Evolutionary conservation across 2,329 filamentous ascomycete genomes (phyloP), one percentile per base, ranked within the genome.

Genomic region (Xylariaceae sp.): DNA sequence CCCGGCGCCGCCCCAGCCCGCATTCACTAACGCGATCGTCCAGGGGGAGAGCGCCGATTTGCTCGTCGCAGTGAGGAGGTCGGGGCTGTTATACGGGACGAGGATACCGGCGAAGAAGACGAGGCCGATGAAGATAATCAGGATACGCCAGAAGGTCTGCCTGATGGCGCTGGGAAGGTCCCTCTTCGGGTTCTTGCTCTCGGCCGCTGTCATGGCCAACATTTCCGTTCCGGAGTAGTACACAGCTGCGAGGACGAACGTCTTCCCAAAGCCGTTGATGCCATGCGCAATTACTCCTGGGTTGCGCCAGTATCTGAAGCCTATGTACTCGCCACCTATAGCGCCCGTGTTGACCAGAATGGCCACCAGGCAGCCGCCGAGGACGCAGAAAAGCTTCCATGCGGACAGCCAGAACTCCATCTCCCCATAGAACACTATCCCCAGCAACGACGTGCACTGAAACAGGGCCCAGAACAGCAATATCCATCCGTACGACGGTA

Each of bases 401-500:
- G 48, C 50, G 2, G 58, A 55, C 9, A 59, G 50, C 43, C 51
- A 59, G 36, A 57, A 57, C 40, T 59, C 55, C 55, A 59, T 59
- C 40, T 59, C 56, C 2, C 55, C 56, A 29, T 57, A 59, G 12
- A 57, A 46, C 5, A 56, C 54, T 5, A 58, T 44, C 3, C 55
- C 56, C 1, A 59, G 44, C 2, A 68, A 58, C 1, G 61, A 65
- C 5, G 69, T 50, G 3, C 46, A 51, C 36, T 67, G 59, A 39
- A 68, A 71, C 7, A 68, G 50, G 3, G 59, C 58, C 64, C 64
- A 70, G 47, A 64, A 69, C 5, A 71, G 62, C 5, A 71, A 43
- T 14, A 70, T 65, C 66, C 67, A 71, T 3, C 54, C 67, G 50
- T 64, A 71, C 32, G 61, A 56, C 1, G 68, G 68, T 2, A 70